Conservation (phyloP, 805 yeast species). For the Wickerhamiella alocasiicola region DNA sequence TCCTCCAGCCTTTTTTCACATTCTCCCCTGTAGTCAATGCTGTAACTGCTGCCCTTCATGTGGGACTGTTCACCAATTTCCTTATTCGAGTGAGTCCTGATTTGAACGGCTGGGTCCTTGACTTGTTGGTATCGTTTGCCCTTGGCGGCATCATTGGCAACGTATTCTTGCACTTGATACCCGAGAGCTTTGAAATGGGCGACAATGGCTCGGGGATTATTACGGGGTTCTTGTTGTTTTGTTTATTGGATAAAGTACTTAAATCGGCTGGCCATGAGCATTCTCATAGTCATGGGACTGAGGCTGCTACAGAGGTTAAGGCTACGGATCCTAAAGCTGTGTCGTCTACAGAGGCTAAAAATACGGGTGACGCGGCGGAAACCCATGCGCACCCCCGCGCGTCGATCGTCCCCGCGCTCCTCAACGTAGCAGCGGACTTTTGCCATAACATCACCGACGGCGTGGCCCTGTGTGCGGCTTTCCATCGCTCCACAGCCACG, state of each 20-base stretch:
- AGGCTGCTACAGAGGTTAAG: background rate
- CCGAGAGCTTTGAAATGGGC: conserved; percentile 43
- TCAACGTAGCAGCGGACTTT: conserved; percentile 58
- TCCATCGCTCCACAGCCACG: conserved; percentile 43
- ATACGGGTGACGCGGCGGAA: conserved; percentile 9
- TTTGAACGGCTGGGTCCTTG: conserved; percentile 39
- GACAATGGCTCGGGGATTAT: conserved; percentile 46
- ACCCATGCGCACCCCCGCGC: background rate
- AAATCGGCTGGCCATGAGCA: conserved; percentile 36
- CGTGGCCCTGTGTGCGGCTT: conserved; percentile 58
- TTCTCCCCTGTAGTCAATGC: conserved; percentile 51
- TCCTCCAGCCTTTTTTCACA: conserved; percentile 31
- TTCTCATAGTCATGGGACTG: conserved; percentile 29
- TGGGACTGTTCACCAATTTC: conserved; percentile 53
- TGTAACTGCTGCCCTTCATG: conserved; percentile 47
- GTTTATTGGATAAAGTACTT: conserved; percentile 48
- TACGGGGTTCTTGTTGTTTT: conserved; percentile 46
- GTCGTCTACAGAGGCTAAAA: conserved; percentile 14
- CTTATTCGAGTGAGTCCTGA: conserved; percentile 40
- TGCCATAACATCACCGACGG: conserved; percentile 72
- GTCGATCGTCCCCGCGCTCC: conserved; percentile 8
- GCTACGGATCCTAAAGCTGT: conserved; percentile 10
- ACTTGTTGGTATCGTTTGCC: conserved; percentile 55
- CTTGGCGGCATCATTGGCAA: conserved; percentile 69
- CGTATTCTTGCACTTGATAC: conserved; percentile 57